These are phyloP conservation scores for Cephaloascus fragrans DNA, from an alignment of 805 yeast genomes.

Conservation along the genomic window DNA sequence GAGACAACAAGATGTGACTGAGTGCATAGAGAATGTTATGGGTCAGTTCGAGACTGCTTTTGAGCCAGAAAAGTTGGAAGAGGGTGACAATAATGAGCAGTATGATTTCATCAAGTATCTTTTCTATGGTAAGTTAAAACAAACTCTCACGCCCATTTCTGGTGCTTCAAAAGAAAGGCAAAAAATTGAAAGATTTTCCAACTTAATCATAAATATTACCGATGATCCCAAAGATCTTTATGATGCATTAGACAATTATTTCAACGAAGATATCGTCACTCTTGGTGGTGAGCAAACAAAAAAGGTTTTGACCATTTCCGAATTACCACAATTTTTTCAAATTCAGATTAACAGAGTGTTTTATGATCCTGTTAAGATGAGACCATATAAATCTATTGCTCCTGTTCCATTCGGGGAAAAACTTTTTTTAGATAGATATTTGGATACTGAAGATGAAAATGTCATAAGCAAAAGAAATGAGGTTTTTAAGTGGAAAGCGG, in stretches of 20 bases:
- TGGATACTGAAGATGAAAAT: constrained; percentile 54
- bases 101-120: constrained; percentile 68
- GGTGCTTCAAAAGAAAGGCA: constrained; percentile 27
- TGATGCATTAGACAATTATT: constrained; percentile 81
- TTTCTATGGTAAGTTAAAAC: constrained; percentile 82
- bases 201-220: constrained; percentile 76
- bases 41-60: constrained; percentile 86
- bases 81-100: constrained; percentile 65
- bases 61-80: constrained; percentile 52
- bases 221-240: constrained; percentile 84
- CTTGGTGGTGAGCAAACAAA: constrained; percentile 67
- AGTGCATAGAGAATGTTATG: constrained; percentile 89
- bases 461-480: constrained; percentile 45
- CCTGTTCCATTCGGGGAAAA: constrained; percentile 74
- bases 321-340: constrained; percentile 76
- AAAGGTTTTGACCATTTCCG: constrained; percentile 60
- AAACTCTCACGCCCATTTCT: constrained; percentile 47
- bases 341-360: constrained; percentile 92
- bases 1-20: constrained; percentile 95
- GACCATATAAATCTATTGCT: constrained; percentile 75
- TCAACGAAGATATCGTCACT: constrained; percentile 61
- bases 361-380: constrained; percentile 62
- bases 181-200: constrained; percentile 67
- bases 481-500: constrained; percentile 53
- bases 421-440: constrained; percentile 79